Percentiles rank a stretch among this genome's conserved stretches.
These are phyloP conservation scores for Wickerhamomyces tratensis DNA, from an alignment of 805 yeast genomes.

Conservation along the genomic window DNA sequence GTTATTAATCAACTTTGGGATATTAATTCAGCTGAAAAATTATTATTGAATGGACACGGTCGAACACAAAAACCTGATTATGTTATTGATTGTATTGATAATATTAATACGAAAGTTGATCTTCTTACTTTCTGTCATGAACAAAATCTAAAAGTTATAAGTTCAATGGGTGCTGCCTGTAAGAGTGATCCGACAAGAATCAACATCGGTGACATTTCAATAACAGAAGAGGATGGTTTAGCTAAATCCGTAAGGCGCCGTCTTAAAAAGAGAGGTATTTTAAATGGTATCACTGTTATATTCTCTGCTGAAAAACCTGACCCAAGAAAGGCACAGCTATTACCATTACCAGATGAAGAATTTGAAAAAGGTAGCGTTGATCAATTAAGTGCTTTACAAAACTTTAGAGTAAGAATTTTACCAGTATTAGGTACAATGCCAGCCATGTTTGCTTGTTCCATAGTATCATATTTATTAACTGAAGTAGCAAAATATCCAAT, in stretches of 20 bases:
- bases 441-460: slow-evolving; percentile 86
- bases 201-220: slow-evolving; percentile 79
- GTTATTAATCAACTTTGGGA: slow-evolving; percentile 74
- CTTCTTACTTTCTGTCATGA: slow-evolving; percentile 63
- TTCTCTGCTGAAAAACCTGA: slow-evolving; percentile 96
- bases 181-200: slow-evolving; percentile 92
- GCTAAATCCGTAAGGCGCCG: slow-evolving; percentile 82
- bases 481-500: slow-evolving; percentile 79
- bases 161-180: slow-evolving; percentile 97
- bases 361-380: slow-evolving; percentile 74
- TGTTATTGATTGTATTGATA: slow-evolving; percentile 93
- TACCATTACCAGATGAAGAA: slow-evolving; percentile 81
- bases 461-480: slow-evolving; percentile 78
- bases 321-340: slow-evolving; percentile 78
- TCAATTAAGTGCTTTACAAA: slow-evolving; percentile 76
- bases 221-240: slow-evolving; percentile 89
- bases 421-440: slow-evolving; percentile 98
- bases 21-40: slow-evolving; percentile 49
- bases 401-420: slow-evolving; percentile 86
- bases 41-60: slow-evolving; percentile 37
- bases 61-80: slow-evolving; percentile 44
- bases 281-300: slow-evolving; percentile 71
- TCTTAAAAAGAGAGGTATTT: slow-evolving; percentile 70
- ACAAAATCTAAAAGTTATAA: slow-evolving; percentile 55
- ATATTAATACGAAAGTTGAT: slow-evolving; percentile 94